Evolutionary conservation across 108 stramenopile species (phyloP).

Genomic region (Pinguiococcus pyrenoidosus): DNA sequence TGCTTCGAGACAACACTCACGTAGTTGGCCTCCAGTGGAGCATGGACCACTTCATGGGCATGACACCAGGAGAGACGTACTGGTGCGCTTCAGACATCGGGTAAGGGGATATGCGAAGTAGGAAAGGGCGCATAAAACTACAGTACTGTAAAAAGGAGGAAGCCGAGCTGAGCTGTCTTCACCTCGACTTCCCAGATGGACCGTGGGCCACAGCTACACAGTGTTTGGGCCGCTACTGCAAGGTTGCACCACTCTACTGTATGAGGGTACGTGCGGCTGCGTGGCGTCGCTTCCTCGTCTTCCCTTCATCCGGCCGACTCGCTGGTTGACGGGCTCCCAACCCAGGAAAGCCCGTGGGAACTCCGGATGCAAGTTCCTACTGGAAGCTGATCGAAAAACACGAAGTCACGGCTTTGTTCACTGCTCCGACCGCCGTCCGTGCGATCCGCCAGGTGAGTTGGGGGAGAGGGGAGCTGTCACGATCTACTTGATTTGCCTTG

Average conservation of each 20-base stretch:
- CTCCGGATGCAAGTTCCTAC: slow-evolving; percentile 58
- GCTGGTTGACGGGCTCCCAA: too few species aligned
- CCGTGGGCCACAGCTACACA: slow-evolving; percentile 52
- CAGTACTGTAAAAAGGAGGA: neutral
- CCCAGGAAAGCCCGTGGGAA: slow-evolving; percentile 60
- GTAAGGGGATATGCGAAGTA: too few species aligned
- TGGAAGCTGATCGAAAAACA: slow-evolving; percentile 54
- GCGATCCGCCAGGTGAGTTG: slow-evolving; percentile 50
- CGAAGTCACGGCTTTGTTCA: slow-evolving; percentile 51
- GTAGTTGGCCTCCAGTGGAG: slow-evolving; percentile 48
- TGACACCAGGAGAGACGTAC: slow-evolving; percentile 49
- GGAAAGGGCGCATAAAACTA: too few species aligned
- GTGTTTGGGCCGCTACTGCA: slow-evolving; percentile 57
- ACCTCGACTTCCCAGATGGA: slow-evolving; percentile 49
- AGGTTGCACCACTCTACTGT: slow-evolving; percentile 53
- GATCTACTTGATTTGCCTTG: too few species aligned
- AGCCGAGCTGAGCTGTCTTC: neutral
- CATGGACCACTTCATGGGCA: slow-evolving; percentile 47
- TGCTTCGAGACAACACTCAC: too few species aligned
- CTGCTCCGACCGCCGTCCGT: slow-evolving; percentile 60
- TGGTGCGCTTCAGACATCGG: slow-evolving; percentile 55
- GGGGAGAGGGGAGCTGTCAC: too few species aligned
- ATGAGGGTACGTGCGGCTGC: too few species aligned
- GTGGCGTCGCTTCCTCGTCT: too few species aligned
- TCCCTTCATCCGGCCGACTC: too few species aligned